Percentiles rank a stretch among this genome's conserved stretches.
phyloP scores from a whole-genome alignment of 106 monocot genomes.

The Cymbidium sinense region DNA sequence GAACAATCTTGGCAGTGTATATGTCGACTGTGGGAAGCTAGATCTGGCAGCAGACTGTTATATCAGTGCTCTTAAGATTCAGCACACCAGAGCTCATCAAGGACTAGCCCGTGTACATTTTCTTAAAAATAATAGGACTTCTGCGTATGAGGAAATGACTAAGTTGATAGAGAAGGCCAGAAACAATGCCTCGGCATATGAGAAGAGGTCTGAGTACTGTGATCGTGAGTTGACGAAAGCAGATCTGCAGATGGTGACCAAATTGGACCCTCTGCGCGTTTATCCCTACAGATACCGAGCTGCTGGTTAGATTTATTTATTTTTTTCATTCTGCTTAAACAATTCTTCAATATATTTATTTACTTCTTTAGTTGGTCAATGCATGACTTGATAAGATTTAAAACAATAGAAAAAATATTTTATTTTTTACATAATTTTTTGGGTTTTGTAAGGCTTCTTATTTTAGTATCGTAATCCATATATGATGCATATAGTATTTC shows the following conservation, averaged over 20 bases:
- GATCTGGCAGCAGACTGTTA: conserved; percentile 92
- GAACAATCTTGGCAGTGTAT: conserved; percentile 98
- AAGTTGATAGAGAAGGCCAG: conserved; percentile 81
- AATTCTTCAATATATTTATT: background rate
- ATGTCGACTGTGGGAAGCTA: conserved; percentile 92
- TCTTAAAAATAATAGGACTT: conserved; percentile 68
- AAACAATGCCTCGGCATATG: conserved; percentile 95
- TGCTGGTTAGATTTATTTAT: conserved; percentile 52
- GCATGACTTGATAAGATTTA: no score
- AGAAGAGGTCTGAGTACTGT: conserved; percentile 95
- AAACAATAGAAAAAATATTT: no score
- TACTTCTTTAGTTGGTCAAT: no score
- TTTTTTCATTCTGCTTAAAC: background rate
- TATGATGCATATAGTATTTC: no score
- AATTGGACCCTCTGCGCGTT: conserved; percentile 81
- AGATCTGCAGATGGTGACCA: conserved; percentile 86
- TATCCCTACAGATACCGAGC: conserved; percentile 98
- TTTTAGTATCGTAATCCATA: no score
- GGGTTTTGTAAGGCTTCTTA: no score
- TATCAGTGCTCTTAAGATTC: conserved; percentile 83
- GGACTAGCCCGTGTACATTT: conserved; percentile 95
- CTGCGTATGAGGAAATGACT: conserved; percentile 95
- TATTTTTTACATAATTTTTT: no score
- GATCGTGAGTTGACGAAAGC: conserved; percentile 74
- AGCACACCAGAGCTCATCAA: conserved; percentile 92